These are phyloP conservation scores for Tremellales sp. DNA, from an alignment of 1,284 basidiomycete genomes.

Conservation along the genomic window DNA sequence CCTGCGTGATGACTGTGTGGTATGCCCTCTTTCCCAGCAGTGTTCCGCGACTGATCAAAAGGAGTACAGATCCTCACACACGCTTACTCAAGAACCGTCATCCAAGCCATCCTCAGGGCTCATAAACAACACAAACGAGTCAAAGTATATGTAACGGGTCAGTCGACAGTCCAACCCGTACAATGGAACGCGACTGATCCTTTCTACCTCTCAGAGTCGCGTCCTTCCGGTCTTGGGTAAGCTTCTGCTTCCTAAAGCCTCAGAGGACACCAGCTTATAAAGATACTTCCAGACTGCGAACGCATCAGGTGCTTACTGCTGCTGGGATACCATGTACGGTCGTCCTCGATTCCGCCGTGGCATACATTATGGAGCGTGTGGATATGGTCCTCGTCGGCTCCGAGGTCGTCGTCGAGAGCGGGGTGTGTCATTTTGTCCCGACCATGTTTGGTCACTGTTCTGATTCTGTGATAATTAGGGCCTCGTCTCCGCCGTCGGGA, in stretches of 20 bases:
- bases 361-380: constrained; percentile 92
- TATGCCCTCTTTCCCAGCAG: constrained; percentile 48
- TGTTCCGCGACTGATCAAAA: neutral
- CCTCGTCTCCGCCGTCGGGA: constrained; percentile 66
- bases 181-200: neutral
- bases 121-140: constrained; percentile 83
- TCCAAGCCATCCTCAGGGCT: constrained; percentile 84
- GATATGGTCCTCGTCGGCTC: constrained; percentile 94
- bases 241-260: constrained; percentile 1
- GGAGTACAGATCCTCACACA: constrained; percentile 79
- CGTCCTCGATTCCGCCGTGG: constrained; percentile 92
- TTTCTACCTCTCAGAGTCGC: constrained; percentile 31
- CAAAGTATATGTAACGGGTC: constrained; percentile 95
- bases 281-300: constrained; percentile 64
- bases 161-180: constrained; percentile 24
- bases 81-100: constrained; percentile 92
- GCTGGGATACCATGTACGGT: constrained; percentile 92
- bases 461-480: constrained; percentile 11
- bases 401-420: constrained; percentile 94
- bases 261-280: constrained; percentile 9
- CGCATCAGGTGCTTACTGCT: constrained; percentile 74
- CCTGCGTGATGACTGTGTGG: constrained; percentile 89
- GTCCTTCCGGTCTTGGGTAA: constrained; percentile 38
- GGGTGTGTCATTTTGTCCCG: constrained; percentile 35
- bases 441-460: neutral